Conservation (phyloP, 257 asterid species). For the Nicotiana tomentosiformis region DNA sequence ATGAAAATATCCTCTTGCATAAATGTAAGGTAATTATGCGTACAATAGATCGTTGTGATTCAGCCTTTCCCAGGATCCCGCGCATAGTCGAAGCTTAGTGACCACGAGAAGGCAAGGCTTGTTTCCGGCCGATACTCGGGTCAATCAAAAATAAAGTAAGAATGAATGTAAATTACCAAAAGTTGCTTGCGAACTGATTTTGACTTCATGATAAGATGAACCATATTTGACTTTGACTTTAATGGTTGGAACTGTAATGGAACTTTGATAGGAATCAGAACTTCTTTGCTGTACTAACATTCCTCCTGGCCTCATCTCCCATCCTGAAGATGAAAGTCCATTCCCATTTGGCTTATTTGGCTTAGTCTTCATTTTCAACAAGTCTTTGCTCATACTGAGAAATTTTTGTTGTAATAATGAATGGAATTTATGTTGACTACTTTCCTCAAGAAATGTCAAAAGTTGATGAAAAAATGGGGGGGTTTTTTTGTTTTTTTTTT, state of each 20-base stretch:
- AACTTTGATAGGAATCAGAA: constrained; percentile 48
- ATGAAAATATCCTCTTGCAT: too few species aligned
- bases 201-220: constrained; percentile 53
- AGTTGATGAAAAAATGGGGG: constrained; percentile 2
- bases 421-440: constrained; percentile 7
- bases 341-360: not conserved
- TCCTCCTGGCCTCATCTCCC: constrained; percentile 88
- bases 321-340: constrained; percentile 20
- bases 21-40: rapidly evolving
- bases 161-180: constrained; percentile 44
- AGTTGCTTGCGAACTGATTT: constrained; percentile 67
- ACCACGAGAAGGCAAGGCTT: too few species aligned
- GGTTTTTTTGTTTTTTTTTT: not conserved
- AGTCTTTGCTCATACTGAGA: constrained; percentile 36
- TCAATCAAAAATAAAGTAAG: too few species aligned
- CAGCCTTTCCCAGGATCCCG: too few species aligned
- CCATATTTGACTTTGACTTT: constrained; percentile 64
- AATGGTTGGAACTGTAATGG: constrained; percentile 38
- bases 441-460: constrained; percentile 13
- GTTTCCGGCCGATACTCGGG: too few species aligned
- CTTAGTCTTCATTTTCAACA: constrained; percentile 52
- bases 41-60: too few species aligned
- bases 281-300: constrained; percentile 83
- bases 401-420: not conserved
- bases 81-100: too few species aligned